Evolutionary conservation across 192 early-diverging fungal species (phyloP).

Genomic region (Linnemannia hyalina): DNA sequence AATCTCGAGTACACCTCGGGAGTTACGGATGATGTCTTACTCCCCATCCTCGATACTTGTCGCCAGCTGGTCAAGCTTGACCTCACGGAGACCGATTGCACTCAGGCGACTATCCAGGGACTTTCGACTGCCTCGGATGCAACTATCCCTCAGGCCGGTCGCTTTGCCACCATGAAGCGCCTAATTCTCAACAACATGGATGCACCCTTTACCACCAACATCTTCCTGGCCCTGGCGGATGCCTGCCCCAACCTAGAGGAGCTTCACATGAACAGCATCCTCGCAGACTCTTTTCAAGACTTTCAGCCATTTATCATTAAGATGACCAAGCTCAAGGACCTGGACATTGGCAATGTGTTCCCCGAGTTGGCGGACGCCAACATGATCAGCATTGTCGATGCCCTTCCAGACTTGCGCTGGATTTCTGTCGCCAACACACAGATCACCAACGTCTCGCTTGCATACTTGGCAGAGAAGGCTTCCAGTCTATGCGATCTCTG

Average conservation of each 20-base stretch:
- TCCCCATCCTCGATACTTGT: slow-evolving; percentile 40
- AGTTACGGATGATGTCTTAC: slow-evolving; percentile 34
- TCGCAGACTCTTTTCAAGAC: slow-evolving; percentile 51
- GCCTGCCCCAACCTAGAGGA: slow-evolving; percentile 40
- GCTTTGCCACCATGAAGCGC: slow-evolving; percentile 23
- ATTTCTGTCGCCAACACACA: slow-evolving; percentile 49
- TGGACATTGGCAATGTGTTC: slow-evolving; percentile 53
- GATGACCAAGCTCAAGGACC: slow-evolving; percentile 20
- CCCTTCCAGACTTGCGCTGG: slow-evolving; percentile 34
- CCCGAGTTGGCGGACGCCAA: slow-evolving; percentile 39
- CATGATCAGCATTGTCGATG: slow-evolving; percentile 37
- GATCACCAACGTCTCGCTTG: slow-evolving; percentile 39
- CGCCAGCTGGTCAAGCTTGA: slow-evolving; percentile 31
- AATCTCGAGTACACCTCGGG: slow-evolving; percentile 53
- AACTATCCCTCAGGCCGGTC: neutral
- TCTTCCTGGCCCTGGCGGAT: slow-evolving; percentile 31
- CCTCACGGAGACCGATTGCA: slow-evolving; percentile 48
- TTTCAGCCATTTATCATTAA: slow-evolving; percentile 30
- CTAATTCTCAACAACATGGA: slow-evolving; percentile 53
- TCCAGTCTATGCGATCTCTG: slow-evolving; percentile 34
- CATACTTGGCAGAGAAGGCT: slow-evolving; percentile 33
- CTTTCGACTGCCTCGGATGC: slow-evolving; percentile 34
- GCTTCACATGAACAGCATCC: slow-evolving; percentile 52
- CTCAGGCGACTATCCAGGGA: slow-evolving; percentile 28
- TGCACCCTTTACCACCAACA: slow-evolving; percentile 33